Evolutionary conservation across 345 rosid genomes (phyloP).

Genomic region (Hypericum perforatum): DNA sequence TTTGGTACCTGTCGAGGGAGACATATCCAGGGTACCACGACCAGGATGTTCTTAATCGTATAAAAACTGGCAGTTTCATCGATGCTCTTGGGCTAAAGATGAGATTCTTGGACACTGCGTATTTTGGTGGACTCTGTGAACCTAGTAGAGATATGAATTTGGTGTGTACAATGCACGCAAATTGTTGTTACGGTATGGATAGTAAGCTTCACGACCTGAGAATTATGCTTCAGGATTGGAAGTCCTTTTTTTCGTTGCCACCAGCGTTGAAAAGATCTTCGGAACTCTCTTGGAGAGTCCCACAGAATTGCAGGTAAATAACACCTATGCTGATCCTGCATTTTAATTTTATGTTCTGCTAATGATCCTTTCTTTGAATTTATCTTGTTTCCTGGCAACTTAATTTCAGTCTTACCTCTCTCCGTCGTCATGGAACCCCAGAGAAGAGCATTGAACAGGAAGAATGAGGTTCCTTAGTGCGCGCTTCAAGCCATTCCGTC

Average conservation of each 20-base stretch:
- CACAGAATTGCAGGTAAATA: constrained; percentile 69
- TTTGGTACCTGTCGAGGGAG: constrained; percentile 61
- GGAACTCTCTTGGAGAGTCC: constrained; percentile 54
- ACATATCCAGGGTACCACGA: constrained; percentile 54
- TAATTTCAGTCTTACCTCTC: constrained; percentile 39
- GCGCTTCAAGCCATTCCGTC: no score
- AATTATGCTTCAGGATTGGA: constrained; percentile 82
- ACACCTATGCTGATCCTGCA: neutral
- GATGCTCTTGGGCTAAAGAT: constrained; percentile 42
- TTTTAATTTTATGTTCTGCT: neutral
- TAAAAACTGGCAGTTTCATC: constrained; percentile 43
- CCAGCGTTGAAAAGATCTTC: constrained; percentile 33
- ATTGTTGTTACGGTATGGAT: constrained; percentile 70
- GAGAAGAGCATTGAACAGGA: constrained; percentile 10
- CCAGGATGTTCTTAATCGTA: constrained; percentile 66
- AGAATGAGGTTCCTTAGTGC: constrained; percentile 10
- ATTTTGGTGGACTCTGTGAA: constrained; percentile 80
- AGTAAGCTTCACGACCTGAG: constrained; percentile 69
- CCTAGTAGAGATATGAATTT: constrained; percentile 63
- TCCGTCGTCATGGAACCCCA: constrained; percentile 19
- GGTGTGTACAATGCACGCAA: constrained; percentile 87
- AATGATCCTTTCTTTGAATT: constrained; percentile 2
- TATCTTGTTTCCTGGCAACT: neutral
- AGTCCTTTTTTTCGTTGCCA: constrained; percentile 44
- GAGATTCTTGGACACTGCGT: constrained; percentile 65